phyloP scores from a whole-genome alignment of 1,284 basidiomycete genomes.

The Puccinia triticina region DNA sequence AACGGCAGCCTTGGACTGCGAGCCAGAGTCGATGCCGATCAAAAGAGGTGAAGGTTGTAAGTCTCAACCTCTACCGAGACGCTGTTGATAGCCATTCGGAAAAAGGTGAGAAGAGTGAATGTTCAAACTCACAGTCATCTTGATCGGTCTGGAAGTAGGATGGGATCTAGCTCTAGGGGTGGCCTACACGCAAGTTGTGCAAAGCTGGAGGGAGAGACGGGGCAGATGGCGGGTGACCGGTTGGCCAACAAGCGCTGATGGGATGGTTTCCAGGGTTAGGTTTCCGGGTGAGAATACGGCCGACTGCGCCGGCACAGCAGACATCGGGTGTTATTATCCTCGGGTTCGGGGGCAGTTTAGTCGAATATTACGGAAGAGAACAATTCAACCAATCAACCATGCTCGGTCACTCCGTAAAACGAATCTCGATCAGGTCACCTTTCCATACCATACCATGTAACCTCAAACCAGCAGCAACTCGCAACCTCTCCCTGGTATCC shows the following conservation, averaged over 20 bases:
- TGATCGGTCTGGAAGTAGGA: neutral
- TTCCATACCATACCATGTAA: neutral
- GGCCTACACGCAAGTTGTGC: constrained; percentile 36
- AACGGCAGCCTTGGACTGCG: constrained; percentile 21
- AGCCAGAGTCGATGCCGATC: neutral
- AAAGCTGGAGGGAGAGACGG: constrained; percentile 14
- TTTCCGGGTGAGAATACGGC: too few relatives aligned
- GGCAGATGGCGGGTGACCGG: neutral
- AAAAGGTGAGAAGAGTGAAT: constrained; percentile 26
- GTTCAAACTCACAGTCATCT: constrained; percentile 10
- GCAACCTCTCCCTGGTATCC: neutral
- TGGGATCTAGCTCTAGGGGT: neutral
- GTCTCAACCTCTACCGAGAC: constrained; percentile 48
- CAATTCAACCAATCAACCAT: neutral
- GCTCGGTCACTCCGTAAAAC: neutral
- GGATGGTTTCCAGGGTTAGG: too few relatives aligned
- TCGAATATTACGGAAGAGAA: too few relatives aligned
- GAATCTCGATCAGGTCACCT: neutral
- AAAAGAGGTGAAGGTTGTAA: neutral
- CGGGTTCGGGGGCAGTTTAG: too few relatives aligned
- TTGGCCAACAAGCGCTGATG: neutral
- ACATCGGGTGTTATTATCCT: too few relatives aligned
- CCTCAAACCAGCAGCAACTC: neutral
- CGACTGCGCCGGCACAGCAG: too few relatives aligned
- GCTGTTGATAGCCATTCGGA: constrained; percentile 45